phyloP scores from a whole-genome alignment of 2,329 filamentous ascomycete genomes.

The Alternaria panax region DNA sequence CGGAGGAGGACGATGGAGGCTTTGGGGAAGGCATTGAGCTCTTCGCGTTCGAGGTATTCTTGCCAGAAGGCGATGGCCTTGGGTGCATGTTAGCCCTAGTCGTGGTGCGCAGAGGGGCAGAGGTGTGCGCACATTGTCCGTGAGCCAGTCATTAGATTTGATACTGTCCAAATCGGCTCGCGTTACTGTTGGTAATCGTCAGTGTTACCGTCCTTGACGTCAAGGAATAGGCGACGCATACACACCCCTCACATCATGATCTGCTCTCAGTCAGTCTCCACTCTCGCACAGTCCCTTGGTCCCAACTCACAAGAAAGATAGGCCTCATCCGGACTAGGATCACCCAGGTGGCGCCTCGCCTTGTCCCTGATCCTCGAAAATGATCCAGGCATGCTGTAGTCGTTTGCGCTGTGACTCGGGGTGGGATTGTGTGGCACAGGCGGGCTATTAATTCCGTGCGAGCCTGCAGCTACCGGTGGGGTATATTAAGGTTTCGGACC shows the following conservation, averaged over 20 bases:
- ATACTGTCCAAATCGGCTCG: slow-evolving; percentile 88
- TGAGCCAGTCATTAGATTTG: slow-evolving; percentile 86
- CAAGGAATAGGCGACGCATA: slow-evolving; percentile 34
- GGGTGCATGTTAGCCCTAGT: slow-evolving; percentile 9
- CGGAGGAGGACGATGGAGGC: slow-evolving; percentile 90
- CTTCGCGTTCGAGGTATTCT: slow-evolving; percentile 92
- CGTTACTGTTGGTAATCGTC: slow-evolving; percentile 67
- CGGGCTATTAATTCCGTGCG: slow-evolving; percentile 2
- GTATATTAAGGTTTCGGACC: neutral
- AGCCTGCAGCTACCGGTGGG: neutral
- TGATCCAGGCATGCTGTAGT: slow-evolving; percentile 26
- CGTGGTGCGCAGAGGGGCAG: neutral
- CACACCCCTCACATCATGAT: slow-evolving; percentile 71
- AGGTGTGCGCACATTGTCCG: slow-evolving; percentile 75
- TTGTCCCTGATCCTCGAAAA: slow-evolving; percentile 36
- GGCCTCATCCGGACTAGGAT: slow-evolving; percentile 66
- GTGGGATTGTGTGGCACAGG: slow-evolving; percentile 3
- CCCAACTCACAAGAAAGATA: slow-evolving; percentile 71
- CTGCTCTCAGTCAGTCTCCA: slow-evolving; percentile 51
- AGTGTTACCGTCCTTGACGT: slow-evolving; percentile 12
- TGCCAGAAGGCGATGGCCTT: slow-evolving; percentile 98
- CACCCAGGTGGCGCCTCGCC: slow-evolving; percentile 39
- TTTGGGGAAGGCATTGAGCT: slow-evolving; percentile 78
- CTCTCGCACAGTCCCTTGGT: neutral
- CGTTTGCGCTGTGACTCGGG: slow-evolving; percentile 1